phyloP scores from a whole-genome alignment of 306 rosid genomes.

The Coriaria nepalensis region DNA sequence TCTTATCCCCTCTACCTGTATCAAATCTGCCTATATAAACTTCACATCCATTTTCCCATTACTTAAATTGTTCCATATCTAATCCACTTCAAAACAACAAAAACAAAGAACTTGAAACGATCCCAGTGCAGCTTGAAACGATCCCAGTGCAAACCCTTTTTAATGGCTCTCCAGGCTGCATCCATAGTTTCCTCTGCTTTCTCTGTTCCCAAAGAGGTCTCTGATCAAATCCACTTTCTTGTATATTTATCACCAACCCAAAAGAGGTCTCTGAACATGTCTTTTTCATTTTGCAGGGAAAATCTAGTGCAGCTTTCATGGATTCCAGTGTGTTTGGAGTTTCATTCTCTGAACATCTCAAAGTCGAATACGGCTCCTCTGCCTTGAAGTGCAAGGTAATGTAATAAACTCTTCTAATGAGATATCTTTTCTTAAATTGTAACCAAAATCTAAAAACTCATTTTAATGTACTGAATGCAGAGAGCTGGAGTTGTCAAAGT shows the following conservation, averaged over 20 bases:
- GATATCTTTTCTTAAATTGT: not conserved
- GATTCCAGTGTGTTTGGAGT: slow-evolving; percentile 71
- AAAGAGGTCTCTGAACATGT: slow-evolving; percentile 25
- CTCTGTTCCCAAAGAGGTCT: slow-evolving; percentile 39
- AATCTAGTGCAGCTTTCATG: slow-evolving; percentile 39
- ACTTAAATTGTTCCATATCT: too few species aligned
- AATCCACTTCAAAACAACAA: not conserved
- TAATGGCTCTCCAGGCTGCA: slow-evolving; percentile 48
- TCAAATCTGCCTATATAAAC: slow-evolving; percentile 15
- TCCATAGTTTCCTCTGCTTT: slow-evolving; percentile 42
- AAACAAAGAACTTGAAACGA: not conserved
- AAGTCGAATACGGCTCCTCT: slow-evolving; percentile 55
- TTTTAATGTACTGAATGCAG: slow-evolving; percentile 16
- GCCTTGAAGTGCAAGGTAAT: slow-evolving; percentile 69
- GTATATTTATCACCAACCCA: slow-evolving; percentile 13
- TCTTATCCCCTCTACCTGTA: slow-evolving; percentile 29
- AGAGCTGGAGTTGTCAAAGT: slow-evolving; percentile 54
- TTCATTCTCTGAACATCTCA: slow-evolving; percentile 54
- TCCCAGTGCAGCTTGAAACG: not conserved
- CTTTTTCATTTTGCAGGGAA: slow-evolving; percentile 42
- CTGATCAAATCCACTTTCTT: too few species aligned
- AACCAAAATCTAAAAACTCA: not conserved
- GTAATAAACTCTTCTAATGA: not conserved
- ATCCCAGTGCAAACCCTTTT: not conserved
- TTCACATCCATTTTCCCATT: slow-evolving; percentile 3